Evolutionary conservation across 139 green algal species (phyloP).

Genomic region (Chlamydomonas sp.): DNA sequence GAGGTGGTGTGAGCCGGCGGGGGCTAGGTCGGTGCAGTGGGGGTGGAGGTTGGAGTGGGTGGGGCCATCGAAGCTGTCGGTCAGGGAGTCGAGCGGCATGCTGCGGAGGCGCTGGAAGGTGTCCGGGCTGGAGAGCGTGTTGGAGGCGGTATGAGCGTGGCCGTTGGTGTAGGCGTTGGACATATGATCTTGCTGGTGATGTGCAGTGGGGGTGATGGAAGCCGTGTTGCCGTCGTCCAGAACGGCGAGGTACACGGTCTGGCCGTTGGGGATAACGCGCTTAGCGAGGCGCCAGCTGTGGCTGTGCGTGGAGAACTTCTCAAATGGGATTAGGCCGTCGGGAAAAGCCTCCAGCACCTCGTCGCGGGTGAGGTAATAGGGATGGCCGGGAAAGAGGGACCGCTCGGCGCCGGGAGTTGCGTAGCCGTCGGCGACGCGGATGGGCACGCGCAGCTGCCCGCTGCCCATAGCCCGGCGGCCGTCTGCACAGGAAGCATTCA

Average conservation of each 20-base stretch:
- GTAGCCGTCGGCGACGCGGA: slow-evolving; percentile 16
- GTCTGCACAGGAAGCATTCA: no score
- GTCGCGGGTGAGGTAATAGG: background rate
- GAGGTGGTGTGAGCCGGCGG: background rate
- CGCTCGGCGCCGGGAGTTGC: background rate
- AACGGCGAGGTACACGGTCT: slow-evolving; percentile 18
- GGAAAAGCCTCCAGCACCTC: slow-evolving; percentile 11
- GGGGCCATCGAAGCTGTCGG: background rate
- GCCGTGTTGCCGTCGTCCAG: background rate
- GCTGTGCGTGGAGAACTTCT: slow-evolving; percentile 2
- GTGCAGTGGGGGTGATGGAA: background rate
- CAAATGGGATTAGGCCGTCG: slow-evolving; percentile 6
- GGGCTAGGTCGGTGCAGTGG: background rate
- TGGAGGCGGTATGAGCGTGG: background rate
- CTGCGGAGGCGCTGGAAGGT: slow-evolving; percentile 27
- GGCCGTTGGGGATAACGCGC: background rate
- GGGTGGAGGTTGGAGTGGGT: background rate
- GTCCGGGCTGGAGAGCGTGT: background rate
- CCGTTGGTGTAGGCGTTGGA: background rate
- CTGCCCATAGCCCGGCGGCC: slow-evolving; percentile 7
- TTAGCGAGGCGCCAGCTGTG: slow-evolving; percentile 3
- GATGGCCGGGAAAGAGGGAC: slow-evolving; percentile 1
- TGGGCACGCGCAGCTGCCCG: background rate
- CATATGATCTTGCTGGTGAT: background rate
- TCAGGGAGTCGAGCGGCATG: slow-evolving; percentile 3